Conservation (phyloP, 164 flowering plant genomes). For the Macadamia integrifolia region DNA sequence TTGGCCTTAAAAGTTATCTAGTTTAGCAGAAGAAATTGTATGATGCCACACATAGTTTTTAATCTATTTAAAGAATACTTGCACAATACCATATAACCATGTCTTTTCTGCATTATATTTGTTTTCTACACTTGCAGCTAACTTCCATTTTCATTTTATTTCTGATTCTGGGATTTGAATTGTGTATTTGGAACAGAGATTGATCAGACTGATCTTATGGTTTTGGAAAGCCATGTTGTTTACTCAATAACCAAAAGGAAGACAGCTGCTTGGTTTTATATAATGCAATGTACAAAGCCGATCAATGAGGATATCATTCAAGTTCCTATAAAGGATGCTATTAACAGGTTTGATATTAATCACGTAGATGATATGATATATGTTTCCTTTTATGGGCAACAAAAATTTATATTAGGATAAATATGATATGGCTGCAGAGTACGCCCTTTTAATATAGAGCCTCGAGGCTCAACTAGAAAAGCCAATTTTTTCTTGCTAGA, state of each 20-base stretch:
- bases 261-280: constrained; percentile 52
- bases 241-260: constrained; percentile 65
- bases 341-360: constrained; percentile 45
- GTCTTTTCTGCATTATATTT: too few species aligned
- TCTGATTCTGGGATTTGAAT: constrained; percentile 10
- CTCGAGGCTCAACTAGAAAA: too few species aligned
- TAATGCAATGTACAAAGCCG: constrained; percentile 45
- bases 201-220: constrained; percentile 31
- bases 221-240: constrained; percentile 50
- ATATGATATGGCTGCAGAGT: too few species aligned
- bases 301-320: constrained; percentile 15
- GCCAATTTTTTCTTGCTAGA: too few species aligned
- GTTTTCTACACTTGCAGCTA: too few species aligned
- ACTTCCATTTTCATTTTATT: neutral
- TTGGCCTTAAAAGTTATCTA: too few species aligned
- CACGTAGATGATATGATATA: neutral
- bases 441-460: too few species aligned
- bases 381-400: neutral
- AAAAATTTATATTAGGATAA: too few species aligned
- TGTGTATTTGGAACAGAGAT: constrained; percentile 45
- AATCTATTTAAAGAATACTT: too few species aligned
- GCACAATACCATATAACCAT: too few species aligned
- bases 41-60: too few species aligned
- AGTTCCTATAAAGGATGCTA: constrained; percentile 49
- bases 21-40: too few species aligned